Evolutionary conservation across 1,284 basidiomycete species (phyloP).

Genomic region (Neolentinus lepideus): DNA sequence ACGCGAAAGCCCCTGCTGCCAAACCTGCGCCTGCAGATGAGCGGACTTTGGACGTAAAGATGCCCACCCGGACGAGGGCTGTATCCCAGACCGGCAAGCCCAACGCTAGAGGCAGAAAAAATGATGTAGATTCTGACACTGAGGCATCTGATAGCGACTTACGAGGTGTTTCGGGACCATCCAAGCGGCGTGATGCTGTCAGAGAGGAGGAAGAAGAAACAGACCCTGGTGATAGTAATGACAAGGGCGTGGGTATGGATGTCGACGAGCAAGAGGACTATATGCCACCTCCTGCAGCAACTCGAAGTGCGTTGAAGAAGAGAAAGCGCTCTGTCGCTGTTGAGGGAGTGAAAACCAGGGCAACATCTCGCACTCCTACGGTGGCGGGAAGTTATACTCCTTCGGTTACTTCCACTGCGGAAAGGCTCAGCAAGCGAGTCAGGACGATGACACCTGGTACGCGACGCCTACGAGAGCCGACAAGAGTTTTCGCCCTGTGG

Average conservation of each 20-base stretch:
- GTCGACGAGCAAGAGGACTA: constrained; percentile 11
- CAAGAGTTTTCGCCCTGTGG: constrained; percentile 66
- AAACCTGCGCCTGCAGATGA: neutral
- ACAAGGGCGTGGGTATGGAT: constrained; percentile 15
- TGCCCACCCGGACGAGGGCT: neutral
- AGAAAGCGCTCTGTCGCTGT: constrained; percentile 34
- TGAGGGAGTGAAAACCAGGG: constrained; percentile 6
- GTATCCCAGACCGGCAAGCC: neutral
- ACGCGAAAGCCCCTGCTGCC: constrained; percentile 10
- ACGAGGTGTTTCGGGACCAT: neutral
- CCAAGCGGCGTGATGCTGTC: constrained; percentile 3
- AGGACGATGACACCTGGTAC: constrained; percentile 17
- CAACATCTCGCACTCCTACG: constrained; percentile 15
- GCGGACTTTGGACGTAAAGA: neutral
- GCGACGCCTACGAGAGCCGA: constrained; percentile 17
- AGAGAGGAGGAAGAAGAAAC: constrained; percentile 28
- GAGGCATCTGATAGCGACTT: neutral
- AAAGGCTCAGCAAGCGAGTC: constrained; percentile 22
- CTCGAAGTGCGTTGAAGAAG: constrained; percentile 26
- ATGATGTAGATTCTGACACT: neutral
- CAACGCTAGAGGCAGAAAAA: neutral
- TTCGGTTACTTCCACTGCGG: constrained; percentile 18
- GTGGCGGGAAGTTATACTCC: constrained; percentile 22
- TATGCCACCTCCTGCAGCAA: constrained; percentile 7
- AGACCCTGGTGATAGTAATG: constrained; percentile 38